Conservation (phyloP, 2,329 filamentous ascomycete species). For the Microdochium trichocladiopsis region DNA sequence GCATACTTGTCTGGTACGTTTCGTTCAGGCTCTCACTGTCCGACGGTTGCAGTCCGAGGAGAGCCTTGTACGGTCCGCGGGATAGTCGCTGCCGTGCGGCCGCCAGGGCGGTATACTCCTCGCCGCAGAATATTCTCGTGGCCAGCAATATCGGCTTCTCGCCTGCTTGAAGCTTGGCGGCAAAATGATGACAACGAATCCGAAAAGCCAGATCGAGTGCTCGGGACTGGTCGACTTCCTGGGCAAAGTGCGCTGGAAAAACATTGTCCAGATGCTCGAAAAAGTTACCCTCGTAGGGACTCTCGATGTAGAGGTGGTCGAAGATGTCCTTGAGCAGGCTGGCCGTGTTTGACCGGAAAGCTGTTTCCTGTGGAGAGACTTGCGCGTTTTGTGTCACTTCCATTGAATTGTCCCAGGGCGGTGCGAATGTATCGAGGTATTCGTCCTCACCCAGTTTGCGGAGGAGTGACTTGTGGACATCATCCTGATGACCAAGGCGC, state of each 20-base stretch:
- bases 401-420: background rate
- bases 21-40: constrained; percentile 1
- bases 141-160: constrained; percentile 11
- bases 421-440: background rate
- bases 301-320: background rate
- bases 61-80: constrained; percentile 11
- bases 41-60: constrained; percentile 7
- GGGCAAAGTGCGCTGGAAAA: constrained; percentile 5
- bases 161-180: constrained; percentile 7
- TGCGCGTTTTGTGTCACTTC: background rate
- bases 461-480: background rate
- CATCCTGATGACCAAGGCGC: background rate
- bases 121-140: constrained; percentile 13
- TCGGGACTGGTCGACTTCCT: background rate
- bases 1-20: constrained; percentile 6
- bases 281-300: background rate
- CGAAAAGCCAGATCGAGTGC: constrained; percentile 12
- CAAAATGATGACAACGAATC: constrained; percentile 13
- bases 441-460: background rate
- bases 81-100: constrained; percentile 6
- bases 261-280: background rate
- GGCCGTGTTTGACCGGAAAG: background rate
- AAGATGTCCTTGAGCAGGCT: background rate
- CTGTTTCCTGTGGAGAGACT: background rate
- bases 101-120: background rate